These are phyloP conservation scores for Daldinia vernicosa DNA, from an alignment of 495 filamentous ascomycete genomes.

Conservation along the genomic window DNA sequence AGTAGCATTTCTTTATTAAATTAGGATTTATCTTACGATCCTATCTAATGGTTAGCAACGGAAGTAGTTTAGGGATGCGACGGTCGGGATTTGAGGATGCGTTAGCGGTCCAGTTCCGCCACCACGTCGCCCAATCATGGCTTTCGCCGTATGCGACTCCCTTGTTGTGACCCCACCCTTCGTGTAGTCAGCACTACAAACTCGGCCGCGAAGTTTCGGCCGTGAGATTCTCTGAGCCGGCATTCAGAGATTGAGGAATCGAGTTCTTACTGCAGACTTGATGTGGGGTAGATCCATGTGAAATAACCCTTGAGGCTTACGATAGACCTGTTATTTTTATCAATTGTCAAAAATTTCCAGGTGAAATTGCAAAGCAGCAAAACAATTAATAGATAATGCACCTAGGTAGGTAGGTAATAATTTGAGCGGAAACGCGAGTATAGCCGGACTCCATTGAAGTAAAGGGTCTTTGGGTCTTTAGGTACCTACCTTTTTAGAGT, in stretches of 20 bases:
- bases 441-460: no score
- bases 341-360: background rate
- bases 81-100: background rate
- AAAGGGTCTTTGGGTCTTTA: no score
- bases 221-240: background rate
- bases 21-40: background rate
- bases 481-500: no score
- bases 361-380: no score
- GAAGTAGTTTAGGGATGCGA: background rate
- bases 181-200: constrained; percentile 1
- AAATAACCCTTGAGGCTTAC: background rate
- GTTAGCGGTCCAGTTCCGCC: background rate
- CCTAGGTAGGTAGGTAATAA: no score
- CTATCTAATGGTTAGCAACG: background rate
- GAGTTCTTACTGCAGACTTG: background rate
- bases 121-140: background rate
- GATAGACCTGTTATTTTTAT: background rate
- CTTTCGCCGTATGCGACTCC: background rate
- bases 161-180: background rate
- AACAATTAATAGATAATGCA: no score
- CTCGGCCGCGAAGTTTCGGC: constrained; percentile 4
- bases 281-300: background rate
- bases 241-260: background rate
- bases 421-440: no score
- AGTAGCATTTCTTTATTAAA: background rate